These are phyloP conservation scores for Trichosporon faecale DNA, from an alignment of 1,284 basidiomycete genomes.

Conservation along the genomic window DNA sequence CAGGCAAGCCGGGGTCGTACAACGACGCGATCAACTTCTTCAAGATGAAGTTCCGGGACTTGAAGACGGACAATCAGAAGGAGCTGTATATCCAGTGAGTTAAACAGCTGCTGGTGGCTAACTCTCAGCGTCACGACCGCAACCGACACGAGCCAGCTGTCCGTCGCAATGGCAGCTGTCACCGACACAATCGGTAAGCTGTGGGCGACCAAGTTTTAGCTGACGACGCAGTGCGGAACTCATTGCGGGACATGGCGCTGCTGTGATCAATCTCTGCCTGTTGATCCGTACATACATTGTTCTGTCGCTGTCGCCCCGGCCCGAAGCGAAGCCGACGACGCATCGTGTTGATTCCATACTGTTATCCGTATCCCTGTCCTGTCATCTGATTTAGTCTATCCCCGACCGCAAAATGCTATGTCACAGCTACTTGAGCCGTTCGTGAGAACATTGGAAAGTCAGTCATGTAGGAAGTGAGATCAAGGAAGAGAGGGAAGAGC, in stretches of 20 bases:
- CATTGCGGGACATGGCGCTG: slow-evolving; percentile 27
- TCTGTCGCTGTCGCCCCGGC: background rate
- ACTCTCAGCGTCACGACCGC: slow-evolving; percentile 76
- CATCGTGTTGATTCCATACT: background rate
- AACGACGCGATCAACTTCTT: slow-evolving; percentile 66
- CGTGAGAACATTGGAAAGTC: background rate
- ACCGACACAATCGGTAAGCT: slow-evolving; percentile 31
- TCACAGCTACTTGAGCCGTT: too few species aligned
- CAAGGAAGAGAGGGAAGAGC: background rate
- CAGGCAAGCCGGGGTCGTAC: slow-evolving; percentile 59
- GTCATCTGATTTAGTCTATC: background rate
- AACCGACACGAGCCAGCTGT: slow-evolving; percentile 84
- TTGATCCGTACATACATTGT: background rate
- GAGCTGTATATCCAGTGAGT: slow-evolving; percentile 89
- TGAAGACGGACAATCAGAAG: slow-evolving; percentile 80
- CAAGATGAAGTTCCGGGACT: slow-evolving; percentile 73
- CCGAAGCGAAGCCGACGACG: background rate
- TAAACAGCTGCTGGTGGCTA: background rate
- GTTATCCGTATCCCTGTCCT: background rate
- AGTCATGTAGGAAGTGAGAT: background rate
- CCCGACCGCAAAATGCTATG: background rate
- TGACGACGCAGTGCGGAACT: slow-evolving; percentile 22
- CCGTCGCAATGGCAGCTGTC: slow-evolving; percentile 86
- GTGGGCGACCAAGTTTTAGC: background rate
- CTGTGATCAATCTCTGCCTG: slow-evolving; percentile 9